These are phyloP conservation scores for Aspergillus eucalypticola DNA, from an alignment of 2,329 filamentous ascomycete species.

Conservation along the genomic window DNA sequence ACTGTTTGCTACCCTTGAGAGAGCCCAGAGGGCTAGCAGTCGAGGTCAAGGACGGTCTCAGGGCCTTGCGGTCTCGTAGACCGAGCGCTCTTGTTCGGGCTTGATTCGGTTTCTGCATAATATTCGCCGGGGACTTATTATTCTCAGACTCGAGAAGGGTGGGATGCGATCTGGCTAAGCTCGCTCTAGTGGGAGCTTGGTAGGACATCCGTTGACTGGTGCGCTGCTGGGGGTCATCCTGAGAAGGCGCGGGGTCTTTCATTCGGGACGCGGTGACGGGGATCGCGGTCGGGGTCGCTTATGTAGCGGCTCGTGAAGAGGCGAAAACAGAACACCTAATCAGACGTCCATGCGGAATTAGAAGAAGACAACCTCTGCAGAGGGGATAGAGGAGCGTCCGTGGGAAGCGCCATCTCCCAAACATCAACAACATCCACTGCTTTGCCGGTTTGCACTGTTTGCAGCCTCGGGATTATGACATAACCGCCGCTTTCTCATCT, in stretches of 20 bases:
- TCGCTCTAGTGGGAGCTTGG: slow-evolving; percentile 67
- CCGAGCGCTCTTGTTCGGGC: slow-evolving; percentile 29
- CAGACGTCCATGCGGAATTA: background rate
- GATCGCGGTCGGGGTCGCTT: slow-evolving; percentile 54
- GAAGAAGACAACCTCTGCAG: background rate
- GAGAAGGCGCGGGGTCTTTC: slow-evolving; percentile 25
- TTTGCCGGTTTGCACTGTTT: slow-evolving; percentile 40
- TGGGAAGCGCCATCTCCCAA: background rate
- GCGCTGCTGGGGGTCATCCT: slow-evolving; percentile 25
- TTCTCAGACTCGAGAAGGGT: slow-evolving; percentile 54
- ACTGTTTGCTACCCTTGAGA: slow-evolving; percentile 16
- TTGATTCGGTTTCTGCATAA: slow-evolving; percentile 22
- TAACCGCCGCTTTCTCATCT: slow-evolving; percentile 21
- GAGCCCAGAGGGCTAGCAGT: slow-evolving; percentile 29
- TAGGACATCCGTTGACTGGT: slow-evolving; percentile 56
- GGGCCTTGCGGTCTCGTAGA: slow-evolving; percentile 39
- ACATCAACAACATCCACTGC: background rate
- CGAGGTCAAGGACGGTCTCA: slow-evolving; percentile 36
- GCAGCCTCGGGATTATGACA: slow-evolving; percentile 35
- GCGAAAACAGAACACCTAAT: background rate
- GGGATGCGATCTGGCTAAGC: slow-evolving; percentile 62
- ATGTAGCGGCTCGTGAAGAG: slow-evolving; percentile 17
- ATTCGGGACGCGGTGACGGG: slow-evolving; percentile 45
- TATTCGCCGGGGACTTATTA: slow-evolving; percentile 42
- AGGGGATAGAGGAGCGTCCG: background rate